Conservation (phyloP, 768 basidiomycete genomes). For the Kwoniella sp. region DNA sequence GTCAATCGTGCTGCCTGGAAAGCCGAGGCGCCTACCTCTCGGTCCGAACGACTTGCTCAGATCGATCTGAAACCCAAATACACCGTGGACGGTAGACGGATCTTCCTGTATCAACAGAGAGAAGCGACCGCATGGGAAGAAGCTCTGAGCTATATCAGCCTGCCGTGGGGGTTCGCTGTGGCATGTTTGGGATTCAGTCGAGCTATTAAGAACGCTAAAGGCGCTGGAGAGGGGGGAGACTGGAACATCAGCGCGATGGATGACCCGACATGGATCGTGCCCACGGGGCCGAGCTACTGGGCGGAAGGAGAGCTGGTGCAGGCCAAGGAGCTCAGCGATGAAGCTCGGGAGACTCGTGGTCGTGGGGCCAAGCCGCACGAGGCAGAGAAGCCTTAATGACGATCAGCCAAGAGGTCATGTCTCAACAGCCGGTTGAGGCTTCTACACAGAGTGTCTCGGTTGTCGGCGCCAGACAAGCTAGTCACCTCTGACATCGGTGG, state of each 20-base stretch:
- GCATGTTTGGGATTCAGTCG: neutral
- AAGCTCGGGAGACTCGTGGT: neutral
- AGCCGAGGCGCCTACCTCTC: neutral
- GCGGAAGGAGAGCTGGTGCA: neutral
- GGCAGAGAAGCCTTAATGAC: too few species aligned
- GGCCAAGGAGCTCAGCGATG: neutral
- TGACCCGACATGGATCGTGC: neutral
- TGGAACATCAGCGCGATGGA: neutral
- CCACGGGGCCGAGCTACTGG: neutral
- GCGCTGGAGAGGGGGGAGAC: neutral
- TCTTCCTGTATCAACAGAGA: neutral
- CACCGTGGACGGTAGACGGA: neutral
- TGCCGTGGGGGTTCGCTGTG: neutral
- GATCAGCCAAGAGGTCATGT: too few species aligned
- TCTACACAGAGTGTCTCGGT: too few species aligned
- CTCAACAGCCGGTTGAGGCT: too few species aligned
- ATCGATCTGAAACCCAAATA: neutral
- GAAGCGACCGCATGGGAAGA: neutral
- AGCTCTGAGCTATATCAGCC: neutral
- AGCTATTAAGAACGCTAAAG: neutral
- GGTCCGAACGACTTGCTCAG: neutral
- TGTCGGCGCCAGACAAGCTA: too few species aligned
- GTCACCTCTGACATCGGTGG: too few species aligned
- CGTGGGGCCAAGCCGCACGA: neutral
- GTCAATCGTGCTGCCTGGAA: neutral